These are phyloP conservation scores for Aurifilum marmelostoma DNA, from an alignment of 2,329 filamentous ascomycete genomes.

Conservation along the genomic window DNA sequence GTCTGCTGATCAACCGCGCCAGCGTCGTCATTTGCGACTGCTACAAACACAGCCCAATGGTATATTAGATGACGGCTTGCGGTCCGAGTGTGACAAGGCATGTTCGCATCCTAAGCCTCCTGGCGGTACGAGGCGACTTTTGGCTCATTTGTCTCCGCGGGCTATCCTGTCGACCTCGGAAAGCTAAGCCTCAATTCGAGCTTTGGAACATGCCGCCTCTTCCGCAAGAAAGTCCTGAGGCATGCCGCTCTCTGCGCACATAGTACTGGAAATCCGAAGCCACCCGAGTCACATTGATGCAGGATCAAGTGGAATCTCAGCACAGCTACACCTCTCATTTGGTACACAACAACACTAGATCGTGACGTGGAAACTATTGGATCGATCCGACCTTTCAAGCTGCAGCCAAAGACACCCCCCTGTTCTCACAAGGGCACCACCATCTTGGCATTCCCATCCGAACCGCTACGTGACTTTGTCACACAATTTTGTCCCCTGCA, in stretches of 20 bases:
- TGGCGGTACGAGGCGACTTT: background rate
- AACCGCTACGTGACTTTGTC: background rate
- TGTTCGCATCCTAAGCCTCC: background rate
- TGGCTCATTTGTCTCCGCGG: background rate
- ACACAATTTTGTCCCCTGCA: background rate
- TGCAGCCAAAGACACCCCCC: background rate
- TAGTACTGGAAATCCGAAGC: background rate
- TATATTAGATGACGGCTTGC: background rate
- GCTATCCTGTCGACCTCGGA: conserved; percentile 6
- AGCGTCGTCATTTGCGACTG: conserved; percentile 18
- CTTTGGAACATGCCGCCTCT: background rate
- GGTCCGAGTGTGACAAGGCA: background rate
- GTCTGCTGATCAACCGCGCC: conserved; percentile 25
- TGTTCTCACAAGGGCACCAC: background rate
- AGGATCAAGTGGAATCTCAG: conserved; percentile 1
- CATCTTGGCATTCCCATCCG: background rate
- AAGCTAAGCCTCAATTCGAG: conserved; percentile 7
- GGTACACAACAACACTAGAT: background rate
- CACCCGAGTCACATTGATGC: conserved; percentile 10
- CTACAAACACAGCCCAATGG: background rate
- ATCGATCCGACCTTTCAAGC: background rate
- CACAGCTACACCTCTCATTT: background rate
- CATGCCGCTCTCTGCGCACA: background rate
- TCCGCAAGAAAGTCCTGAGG: background rate
- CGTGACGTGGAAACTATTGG: conserved; percentile 3